These are phyloP conservation scores for Allium cepa DNA, from an alignment of 106 monocot species.

Conservation along the genomic window DNA sequence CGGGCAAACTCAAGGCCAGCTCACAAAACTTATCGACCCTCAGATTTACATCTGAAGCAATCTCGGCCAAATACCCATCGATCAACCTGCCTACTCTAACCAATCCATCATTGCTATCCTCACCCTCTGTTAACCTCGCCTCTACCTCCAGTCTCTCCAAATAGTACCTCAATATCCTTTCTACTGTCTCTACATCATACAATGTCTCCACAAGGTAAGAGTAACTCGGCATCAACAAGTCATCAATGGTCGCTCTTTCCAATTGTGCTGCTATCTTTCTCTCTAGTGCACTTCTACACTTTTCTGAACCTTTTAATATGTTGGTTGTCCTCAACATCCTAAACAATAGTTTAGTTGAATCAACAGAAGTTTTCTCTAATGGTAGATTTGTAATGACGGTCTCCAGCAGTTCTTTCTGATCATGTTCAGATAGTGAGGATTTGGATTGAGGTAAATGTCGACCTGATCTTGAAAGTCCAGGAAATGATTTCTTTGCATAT, in stretches of 20 bases:
- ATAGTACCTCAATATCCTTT: constrained; percentile 61
- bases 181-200: constrained; percentile 87
- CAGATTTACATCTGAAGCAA: constrained; percentile 79
- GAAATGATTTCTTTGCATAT: constrained; percentile 68
- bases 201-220: constrained; percentile 76
- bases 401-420: constrained; percentile 74
- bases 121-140: constrained; percentile 4
- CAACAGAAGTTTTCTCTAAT: constrained; percentile 32
- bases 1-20: constrained; percentile 58
- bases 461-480: constrained; percentile 70
- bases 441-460: constrained; percentile 23
- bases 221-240: constrained; percentile 84
- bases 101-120: constrained; percentile 9
- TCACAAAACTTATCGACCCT: constrained; percentile 69
- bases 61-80: constrained; percentile 82
- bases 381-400: constrained; percentile 62
- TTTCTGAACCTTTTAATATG: constrained; percentile 59
- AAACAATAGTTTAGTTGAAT: constrained; percentile 51
- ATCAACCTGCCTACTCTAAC: constrained; percentile 61
- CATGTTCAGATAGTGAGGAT: constrained; percentile 23
- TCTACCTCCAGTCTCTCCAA: constrained; percentile 11
- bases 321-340: constrained; percentile 59
- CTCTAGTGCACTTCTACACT: constrained; percentile 40
- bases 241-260: constrained; percentile 72
- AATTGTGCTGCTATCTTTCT: constrained; percentile 69